phyloP scores from a whole-genome alignment of 257 asterid species.

The Solanum commersonii region DNA sequence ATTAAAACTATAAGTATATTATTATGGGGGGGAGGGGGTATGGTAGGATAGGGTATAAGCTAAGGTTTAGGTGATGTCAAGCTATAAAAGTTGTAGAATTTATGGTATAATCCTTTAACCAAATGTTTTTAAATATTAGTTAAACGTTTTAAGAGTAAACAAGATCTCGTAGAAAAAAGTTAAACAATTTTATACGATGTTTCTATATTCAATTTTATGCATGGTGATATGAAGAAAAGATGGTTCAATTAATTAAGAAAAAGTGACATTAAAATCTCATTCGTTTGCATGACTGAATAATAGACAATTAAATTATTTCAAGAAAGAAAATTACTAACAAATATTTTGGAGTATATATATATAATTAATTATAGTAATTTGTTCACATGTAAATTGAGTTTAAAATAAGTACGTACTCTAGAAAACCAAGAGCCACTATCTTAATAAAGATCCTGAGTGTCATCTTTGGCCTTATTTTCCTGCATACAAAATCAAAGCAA shows the following conservation, averaged over 20 bases:
- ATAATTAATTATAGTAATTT: not conserved
- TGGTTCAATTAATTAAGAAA: not conserved
- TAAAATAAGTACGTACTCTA: slow-evolving; percentile 45
- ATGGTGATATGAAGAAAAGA: not conserved
- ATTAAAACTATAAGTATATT: not conserved
- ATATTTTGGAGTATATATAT: not conserved
- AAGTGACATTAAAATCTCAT: not conserved
- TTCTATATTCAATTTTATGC: not conserved
- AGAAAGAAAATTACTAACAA: not conserved
- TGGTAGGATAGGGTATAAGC: not conserved
- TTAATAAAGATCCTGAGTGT: slow-evolving; percentile 49
- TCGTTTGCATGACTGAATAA: not conserved
- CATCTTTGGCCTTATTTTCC: slow-evolving; percentile 81
- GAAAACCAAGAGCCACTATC: slow-evolving; percentile 57
- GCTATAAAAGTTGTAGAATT: not conserved
- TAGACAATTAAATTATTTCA: not conserved
- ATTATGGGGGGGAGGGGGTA: not conserved
- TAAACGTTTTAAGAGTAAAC: not conserved
- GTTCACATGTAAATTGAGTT: not conserved
- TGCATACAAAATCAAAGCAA: slow-evolving; percentile 20
- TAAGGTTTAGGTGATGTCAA: not conserved
- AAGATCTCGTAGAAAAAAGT: not conserved
- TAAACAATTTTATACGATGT: not conserved
- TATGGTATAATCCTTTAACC: not conserved
- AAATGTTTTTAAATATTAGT: not conserved